Conservation (phyloP, 768 basidiomycete genomes). For the Floccularia luteovirens region DNA sequence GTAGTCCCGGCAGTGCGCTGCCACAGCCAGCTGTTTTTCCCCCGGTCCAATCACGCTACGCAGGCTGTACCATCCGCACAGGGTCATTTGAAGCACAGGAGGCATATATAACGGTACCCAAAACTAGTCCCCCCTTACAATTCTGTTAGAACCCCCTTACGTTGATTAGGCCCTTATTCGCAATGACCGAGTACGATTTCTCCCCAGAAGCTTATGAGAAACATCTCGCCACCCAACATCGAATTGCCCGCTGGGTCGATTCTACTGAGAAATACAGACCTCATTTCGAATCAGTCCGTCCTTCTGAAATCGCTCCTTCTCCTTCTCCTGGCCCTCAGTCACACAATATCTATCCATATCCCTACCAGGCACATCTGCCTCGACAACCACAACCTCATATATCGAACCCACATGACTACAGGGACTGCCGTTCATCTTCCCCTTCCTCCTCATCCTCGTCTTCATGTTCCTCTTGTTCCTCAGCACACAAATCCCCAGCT, state of each 20-base stretch:
- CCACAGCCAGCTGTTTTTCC: too few relatives aligned
- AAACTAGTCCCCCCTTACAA: too few relatives aligned
- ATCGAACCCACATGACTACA: too few relatives aligned
- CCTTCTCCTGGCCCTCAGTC: constrained; percentile 8
- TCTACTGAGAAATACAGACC: constrained; percentile 32
- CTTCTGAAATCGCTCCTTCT: constrained; percentile 6
- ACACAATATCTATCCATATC: constrained; percentile 1
- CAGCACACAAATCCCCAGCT: constrained; percentile 3
- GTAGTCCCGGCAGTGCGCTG: too few relatives aligned
- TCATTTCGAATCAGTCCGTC: constrained; percentile 19
- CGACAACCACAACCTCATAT: too few relatives aligned
- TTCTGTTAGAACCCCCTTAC: too few relatives aligned
- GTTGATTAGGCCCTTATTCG: constrained; percentile 3
- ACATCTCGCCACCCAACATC: constrained; percentile 33
- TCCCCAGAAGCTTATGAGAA: constrained; percentile 49
- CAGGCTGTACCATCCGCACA: too few relatives aligned
- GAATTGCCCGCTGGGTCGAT: constrained; percentile 44
- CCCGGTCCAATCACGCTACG: too few relatives aligned
- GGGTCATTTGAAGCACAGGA: too few relatives aligned
- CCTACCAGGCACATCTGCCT: too few relatives aligned
- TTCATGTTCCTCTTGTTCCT: constrained; percentile 2
- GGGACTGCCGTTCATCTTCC: not conserved
- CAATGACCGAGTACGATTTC: constrained; percentile 57
- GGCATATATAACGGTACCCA: too few relatives aligned
- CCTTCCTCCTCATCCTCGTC: constrained; percentile 3